Evolutionary conservation across 2,329 filamentous ascomycete genomes (phyloP).

Genomic region (Claviceps sp.): DNA sequence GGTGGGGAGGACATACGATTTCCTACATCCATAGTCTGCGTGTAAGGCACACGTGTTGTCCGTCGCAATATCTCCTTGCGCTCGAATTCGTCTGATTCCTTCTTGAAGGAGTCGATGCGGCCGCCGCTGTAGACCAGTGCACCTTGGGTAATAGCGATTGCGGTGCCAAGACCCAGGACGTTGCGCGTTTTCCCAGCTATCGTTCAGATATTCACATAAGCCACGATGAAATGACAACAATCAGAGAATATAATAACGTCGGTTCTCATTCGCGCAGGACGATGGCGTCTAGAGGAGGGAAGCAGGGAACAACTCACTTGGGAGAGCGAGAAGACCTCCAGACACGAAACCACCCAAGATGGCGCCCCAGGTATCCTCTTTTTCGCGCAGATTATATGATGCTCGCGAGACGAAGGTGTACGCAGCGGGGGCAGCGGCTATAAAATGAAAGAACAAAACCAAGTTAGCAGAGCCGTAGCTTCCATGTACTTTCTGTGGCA

Average conservation of each 20-base stretch:
- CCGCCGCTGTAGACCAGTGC: constrained; percentile 57
- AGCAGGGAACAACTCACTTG: constrained; percentile 38
- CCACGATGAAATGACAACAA: not conserved
- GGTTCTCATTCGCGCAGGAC: not conserved
- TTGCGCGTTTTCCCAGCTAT: constrained; percentile 46
- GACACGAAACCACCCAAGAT: constrained; percentile 64
- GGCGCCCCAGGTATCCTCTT: constrained; percentile 66
- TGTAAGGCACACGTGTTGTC: constrained; percentile 58
- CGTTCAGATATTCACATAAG: not conserved
- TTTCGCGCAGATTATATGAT: constrained; percentile 72
- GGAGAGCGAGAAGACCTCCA: constrained; percentile 59
- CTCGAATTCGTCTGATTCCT: constrained; percentile 56
- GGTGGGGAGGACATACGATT: constrained; percentile 46
- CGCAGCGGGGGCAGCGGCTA: constrained; percentile 46
- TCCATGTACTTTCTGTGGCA: too few species aligned
- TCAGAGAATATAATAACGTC: not conserved
- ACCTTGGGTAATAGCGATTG: constrained; percentile 43
- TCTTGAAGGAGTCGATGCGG: constrained; percentile 37
- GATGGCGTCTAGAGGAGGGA: not conserved
- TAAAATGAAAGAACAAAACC: constrained; percentile 18
- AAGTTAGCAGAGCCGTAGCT: not conserved
- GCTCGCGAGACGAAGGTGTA: constrained; percentile 68
- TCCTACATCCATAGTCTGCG: constrained; percentile 75
- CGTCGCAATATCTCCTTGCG: constrained; percentile 62
- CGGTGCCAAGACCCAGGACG: constrained; percentile 52